phyloP scores from a whole-genome alignment of 306 rosid genomes.

The Trifolium repens region DNA sequence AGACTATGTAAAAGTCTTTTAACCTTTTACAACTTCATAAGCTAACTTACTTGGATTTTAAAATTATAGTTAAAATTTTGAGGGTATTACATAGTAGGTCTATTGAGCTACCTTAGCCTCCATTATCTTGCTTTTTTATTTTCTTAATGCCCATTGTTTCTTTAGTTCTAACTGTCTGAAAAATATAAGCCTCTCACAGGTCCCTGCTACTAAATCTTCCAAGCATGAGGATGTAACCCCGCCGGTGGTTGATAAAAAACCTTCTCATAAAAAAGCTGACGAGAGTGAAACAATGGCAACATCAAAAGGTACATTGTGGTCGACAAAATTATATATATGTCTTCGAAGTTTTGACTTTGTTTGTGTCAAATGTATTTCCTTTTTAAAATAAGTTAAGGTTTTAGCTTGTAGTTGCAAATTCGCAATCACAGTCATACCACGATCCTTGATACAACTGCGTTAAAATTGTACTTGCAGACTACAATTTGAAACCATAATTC shows the following conservation, averaged over 20 bases:
- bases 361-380: background rate
- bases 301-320: constrained; percentile 54
- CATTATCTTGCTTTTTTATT: constrained; percentile 11
- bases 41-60: constrained; percentile 6
- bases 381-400: background rate
- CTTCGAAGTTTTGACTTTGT: background rate
- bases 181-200: constrained; percentile 52
- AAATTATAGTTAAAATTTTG: background rate
- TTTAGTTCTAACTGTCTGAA: constrained; percentile 29
- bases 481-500: background rate
- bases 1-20: background rate
- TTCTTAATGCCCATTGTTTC: constrained; percentile 2
- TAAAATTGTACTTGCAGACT: background rate
- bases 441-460: background rate
- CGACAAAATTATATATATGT: background rate
- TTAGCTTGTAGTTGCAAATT: background rate
- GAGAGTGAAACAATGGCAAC: constrained; percentile 35
- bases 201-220: constrained; percentile 33
- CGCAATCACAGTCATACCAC: background rate
- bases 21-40: constrained; percentile 6
- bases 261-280: constrained; percentile 35
- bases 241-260: constrained; percentile 52
- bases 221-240: constrained; percentile 40
- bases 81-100: background rate
- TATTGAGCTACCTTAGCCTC: background rate